Evolutionary conservation across 306 rosid genomes (phyloP), one percentile per base, ranked within the genome.

Genomic region (Abrus pulchellus): DNA sequence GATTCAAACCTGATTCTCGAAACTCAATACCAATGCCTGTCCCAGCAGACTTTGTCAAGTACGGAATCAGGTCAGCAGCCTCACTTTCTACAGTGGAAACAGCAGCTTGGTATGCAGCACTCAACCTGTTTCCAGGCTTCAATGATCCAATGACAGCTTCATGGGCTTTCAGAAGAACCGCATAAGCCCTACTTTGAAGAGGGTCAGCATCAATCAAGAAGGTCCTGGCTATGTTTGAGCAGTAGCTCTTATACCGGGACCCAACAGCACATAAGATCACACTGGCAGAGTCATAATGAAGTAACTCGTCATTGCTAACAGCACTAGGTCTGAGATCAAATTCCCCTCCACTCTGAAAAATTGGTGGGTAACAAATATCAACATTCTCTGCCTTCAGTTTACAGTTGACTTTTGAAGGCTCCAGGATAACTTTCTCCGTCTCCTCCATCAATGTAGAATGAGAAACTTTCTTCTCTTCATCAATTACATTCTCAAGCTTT

Each of bases 251-350:
- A 67, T 94, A 94, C 30, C 97, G 94, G 28, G 97, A 91, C 44
- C 99, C 99, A 47, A 94, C 82, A 3, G 97, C 97, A 84, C 99
- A 94, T 76, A 94, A 86, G 62, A 94, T 94, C 73, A 91, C 97
- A 74, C 97, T 92, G 6, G 94, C 91, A 75, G 94, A 85, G 55
- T 94, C 97, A 74, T 92, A 94, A 80, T 94, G 82, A 59, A 94
- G 95, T 67, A 80, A 76, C 45, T 93, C 97, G 44, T 92, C 99
- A n/a, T 90, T 91, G 86, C 97, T 94, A 72, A 93, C 94, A 84
- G 99, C 99, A 84, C 97, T 92, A 14, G 99, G 99, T 67, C 87
- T 89, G 81, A 94, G 97, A 88, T 94, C 99, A 88, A 89, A 94
- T 71, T 85, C 89, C 10, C 97, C 99, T 9, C 99, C 99, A 60